A percentile compares a stretch with the other conserved stretches of the same genome.
These are phyloP conservation scores for Chaetomidium leptoderma DNA, from an alignment of 495 filamentous ascomycete species.

Conservation along the genomic window DNA sequence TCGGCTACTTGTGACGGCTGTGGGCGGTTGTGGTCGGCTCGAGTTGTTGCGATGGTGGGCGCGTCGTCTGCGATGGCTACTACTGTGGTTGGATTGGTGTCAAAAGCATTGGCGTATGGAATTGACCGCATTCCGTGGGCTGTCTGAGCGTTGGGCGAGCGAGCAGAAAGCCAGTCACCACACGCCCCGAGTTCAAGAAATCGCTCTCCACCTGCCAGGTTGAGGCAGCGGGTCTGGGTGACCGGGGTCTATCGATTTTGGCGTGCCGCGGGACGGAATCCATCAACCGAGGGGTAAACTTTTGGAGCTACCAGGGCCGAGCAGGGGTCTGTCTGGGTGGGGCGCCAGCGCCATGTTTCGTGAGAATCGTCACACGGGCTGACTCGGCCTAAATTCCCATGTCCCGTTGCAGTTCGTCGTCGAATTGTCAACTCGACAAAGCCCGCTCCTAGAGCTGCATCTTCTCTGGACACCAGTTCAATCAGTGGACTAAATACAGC, in stretches of 20 bases:
- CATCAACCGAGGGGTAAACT: constrained; percentile 20
- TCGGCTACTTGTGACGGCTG: constrained; percentile 3
- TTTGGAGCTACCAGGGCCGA: constrained; percentile 5
- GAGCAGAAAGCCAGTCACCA: constrained; percentile 7
- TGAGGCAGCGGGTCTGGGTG: constrained; percentile 13
- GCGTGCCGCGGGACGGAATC: constrained; percentile 16
- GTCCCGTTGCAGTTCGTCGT: background rate
- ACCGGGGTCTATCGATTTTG: constrained; percentile 14
- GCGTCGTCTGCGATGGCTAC: constrained; percentile 1
- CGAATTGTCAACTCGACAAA: no score
- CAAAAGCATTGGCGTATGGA: constrained; percentile 6
- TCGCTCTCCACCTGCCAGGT: constrained; percentile 17
- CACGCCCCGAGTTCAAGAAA: constrained; percentile 16
- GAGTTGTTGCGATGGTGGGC: constrained; percentile 1
- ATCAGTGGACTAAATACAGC: no score
- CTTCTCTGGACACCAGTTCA: no score
- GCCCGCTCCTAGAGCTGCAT: no score
- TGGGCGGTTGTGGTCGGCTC: constrained; percentile 12
- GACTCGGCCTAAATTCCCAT: background rate
- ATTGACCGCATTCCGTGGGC: constrained; percentile 15
- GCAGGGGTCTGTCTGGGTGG: no score
- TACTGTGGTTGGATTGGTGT: background rate
- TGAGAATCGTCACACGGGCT: no score
- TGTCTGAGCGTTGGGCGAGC: background rate
- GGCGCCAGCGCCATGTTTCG: background rate